phyloP scores from a whole-genome alignment of 495 filamentous ascomycete species.

The Penicillium argentinense region DNA sequence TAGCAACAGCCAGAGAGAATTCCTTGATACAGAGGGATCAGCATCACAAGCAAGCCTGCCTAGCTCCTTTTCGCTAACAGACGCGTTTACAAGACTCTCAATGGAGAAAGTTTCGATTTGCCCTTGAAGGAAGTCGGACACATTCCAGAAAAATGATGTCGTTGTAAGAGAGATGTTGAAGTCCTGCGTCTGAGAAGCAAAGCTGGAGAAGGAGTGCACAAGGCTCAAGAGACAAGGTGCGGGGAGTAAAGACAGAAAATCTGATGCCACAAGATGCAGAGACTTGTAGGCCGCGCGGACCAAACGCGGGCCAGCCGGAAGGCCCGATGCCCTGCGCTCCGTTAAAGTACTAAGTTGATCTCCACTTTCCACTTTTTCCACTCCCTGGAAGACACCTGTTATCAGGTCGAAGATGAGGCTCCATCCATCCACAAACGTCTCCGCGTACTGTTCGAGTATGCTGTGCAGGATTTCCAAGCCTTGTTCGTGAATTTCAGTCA shows the following conservation, averaged over 20 bases:
- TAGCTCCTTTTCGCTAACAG: conserved; percentile 43
- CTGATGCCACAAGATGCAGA: conserved; percentile 88
- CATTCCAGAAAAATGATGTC: conserved; percentile 91
- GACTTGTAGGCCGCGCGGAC: conserved; percentile 84
- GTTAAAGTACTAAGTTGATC: conserved; percentile 12
- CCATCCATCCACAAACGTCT: conserved; percentile 80
- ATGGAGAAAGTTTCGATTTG: conserved; percentile 47
- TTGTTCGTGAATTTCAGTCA: conserved; percentile 80
- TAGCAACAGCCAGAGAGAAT: conserved; percentile 80
- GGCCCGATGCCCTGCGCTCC: conserved; percentile 26
- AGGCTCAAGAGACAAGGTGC: conserved; percentile 76
- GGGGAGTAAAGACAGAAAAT: conserved; percentile 81
- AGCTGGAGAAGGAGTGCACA: conserved; percentile 84
- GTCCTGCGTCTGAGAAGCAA: conserved; percentile 83
- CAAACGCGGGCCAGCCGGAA: conserved; percentile 66
- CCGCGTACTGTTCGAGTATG: conserved; percentile 86
- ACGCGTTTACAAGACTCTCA: conserved; percentile 38
- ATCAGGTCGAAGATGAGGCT: conserved; percentile 81
- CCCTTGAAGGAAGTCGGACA: conserved; percentile 77
- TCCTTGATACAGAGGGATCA: conserved; percentile 41
- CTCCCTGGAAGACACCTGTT: conserved; percentile 70
- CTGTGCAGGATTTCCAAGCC: conserved; percentile 77
- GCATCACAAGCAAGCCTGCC: conserved; percentile 31
- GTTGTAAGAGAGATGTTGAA: conserved; percentile 95
- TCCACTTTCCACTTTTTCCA: conserved; percentile 20